Conservation (phyloP, 2,329 filamentous ascomycete species). For the Massarina eburnea region DNA sequence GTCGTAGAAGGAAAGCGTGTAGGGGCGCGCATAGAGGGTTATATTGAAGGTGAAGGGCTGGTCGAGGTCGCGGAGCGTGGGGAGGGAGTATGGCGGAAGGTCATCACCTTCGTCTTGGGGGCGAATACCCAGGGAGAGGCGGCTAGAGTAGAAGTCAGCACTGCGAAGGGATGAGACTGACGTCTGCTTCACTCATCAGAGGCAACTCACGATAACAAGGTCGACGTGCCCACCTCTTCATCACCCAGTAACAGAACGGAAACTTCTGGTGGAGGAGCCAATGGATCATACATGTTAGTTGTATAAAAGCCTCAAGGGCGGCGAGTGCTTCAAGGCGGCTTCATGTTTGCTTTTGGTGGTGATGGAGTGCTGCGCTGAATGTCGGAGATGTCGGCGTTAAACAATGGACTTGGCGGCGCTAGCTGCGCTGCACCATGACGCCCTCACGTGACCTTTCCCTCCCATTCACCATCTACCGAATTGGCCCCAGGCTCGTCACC, state of each 20-base stretch:
- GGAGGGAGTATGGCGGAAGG: conserved; percentile 41
- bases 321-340: conserved; percentile 10
- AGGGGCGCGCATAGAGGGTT: conserved; percentile 56
- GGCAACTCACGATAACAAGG: conserved; percentile 60
- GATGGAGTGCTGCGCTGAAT: background rate
- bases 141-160: conserved; percentile 16
- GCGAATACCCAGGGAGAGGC: conserved; percentile 34
- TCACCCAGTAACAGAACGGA: conserved; percentile 62
- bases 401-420: background rate
- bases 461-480: background rate
- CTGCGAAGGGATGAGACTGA: background rate
- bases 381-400: conserved; percentile 1
- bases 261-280: conserved; percentile 40
- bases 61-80: conserved; percentile 54
- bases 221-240: conserved; percentile 62
- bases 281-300: conserved; percentile 14
- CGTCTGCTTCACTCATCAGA: conserved; percentile 9
- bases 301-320: background rate
- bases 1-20: conserved; percentile 59
- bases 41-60: conserved; percentile 64
- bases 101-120: conserved; percentile 22
- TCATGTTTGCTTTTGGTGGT: conserved; percentile 22
- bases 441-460: background rate
- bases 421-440: background rate
- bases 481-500: too few species aligned